Evolutionary conservation across 768 basidiomycete species (phyloP).

Genomic region (Suillus americanus): DNA sequence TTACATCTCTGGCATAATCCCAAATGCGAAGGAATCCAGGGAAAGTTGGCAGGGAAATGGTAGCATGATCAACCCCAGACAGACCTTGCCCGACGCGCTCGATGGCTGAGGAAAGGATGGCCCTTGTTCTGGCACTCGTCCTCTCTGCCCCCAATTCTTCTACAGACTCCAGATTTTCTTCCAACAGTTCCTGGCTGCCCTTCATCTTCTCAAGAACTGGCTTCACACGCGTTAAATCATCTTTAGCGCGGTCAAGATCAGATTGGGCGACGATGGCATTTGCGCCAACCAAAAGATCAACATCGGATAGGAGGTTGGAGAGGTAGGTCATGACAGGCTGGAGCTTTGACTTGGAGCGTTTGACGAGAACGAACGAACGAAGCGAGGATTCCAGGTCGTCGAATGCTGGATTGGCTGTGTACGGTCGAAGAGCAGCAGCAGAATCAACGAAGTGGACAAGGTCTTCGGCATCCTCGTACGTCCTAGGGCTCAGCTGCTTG

Average conservation of each 20-base stretch:
- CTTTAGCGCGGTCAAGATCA: conserved; percentile 71
- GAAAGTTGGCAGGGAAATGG: conserved; percentile 69
- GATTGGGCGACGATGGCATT: conserved; percentile 85
- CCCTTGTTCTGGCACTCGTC: conserved; percentile 54
- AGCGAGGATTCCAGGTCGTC: conserved; percentile 87
- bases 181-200: conserved; percentile 66
- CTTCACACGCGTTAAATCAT: conserved; percentile 63
- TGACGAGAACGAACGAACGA: conserved; percentile 92
- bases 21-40: conserved; percentile 80
- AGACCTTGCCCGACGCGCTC: conserved; percentile 77
- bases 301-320: conserved; percentile 82
- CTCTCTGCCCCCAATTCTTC: conserved; percentile 73
- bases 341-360: conserved; percentile 95
- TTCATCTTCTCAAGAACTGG: conserved; percentile 92
- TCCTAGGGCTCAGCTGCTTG: conserved; percentile 87
- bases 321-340: conserved; percentile 92
- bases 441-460: conserved; percentile 99
- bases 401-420: conserved; percentile 68
- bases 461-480: conserved; percentile 87
- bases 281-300: conserved; percentile 82
- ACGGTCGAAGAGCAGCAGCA: conserved; percentile 66
- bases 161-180: conserved; percentile 72
- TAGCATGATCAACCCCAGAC: conserved; percentile 50
- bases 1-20: conserved; percentile 85
- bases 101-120: conserved; percentile 64